A percentile compares a stretch with the other conserved stretches of the same genome.
Evolutionary conservation across 805 yeast species (phyloP).

Genomic region (Pichia pseudocactophila): DNA sequence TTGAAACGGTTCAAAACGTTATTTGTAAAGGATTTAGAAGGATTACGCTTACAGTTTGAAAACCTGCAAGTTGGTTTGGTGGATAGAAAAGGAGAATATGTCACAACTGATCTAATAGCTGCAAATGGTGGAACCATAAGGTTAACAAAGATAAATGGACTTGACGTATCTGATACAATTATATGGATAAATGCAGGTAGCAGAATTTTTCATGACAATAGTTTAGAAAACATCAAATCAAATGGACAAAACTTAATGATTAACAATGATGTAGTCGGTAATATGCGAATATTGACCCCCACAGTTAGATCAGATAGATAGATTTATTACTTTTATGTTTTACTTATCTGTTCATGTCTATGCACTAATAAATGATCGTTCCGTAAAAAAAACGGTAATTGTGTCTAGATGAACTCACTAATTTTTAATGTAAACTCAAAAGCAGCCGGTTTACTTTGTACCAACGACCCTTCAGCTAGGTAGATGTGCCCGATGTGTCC

Average conservation of each 20-base stretch:
- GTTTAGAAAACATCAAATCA: neutral
- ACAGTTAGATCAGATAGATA: neutral
- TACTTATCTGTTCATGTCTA: no score
- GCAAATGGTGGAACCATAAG: neutral
- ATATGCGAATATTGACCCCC: neutral
- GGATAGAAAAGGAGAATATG: constrained; percentile 31
- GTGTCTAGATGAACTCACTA: no score
- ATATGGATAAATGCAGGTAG: neutral
- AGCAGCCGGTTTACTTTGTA: no score
- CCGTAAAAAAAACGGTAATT: no score
- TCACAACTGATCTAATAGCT: constrained; percentile 21
- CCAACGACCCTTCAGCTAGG: no score
- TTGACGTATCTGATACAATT: neutral
- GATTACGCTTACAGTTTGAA: constrained; percentile 41
- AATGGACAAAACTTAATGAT: neutral
- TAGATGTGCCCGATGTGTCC: no score
- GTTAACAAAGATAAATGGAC: constrained; percentile 2
- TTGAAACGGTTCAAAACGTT: constrained; percentile 22
- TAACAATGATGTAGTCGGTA: neutral
- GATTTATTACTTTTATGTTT: no score
- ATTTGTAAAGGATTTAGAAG: constrained; percentile 33
- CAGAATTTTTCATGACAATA: neutral
- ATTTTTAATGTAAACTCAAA: no score
- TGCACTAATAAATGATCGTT: no score
- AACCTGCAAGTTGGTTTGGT: constrained; percentile 30